Evolutionary conservation across 2,329 filamentous ascomycete species (phyloP).

Genomic region (Trichoderma sp.): DNA sequence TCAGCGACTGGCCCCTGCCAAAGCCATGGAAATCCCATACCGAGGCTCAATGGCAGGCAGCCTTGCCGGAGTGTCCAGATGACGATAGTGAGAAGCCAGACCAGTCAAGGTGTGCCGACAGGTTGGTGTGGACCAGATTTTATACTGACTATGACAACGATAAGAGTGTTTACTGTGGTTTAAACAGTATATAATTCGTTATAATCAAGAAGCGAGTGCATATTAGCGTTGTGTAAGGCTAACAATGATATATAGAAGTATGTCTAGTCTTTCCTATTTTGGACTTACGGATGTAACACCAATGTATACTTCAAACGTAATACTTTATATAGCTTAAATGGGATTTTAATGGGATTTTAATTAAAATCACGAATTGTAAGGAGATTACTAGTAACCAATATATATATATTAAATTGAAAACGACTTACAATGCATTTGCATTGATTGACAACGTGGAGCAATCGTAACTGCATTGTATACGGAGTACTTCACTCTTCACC

Average conservation of each 20-base stretch:
- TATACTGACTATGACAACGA: neutral
- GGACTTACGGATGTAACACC: neutral
- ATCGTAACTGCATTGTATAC: neutral
- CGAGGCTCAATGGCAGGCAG: neutral
- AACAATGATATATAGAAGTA: neutral
- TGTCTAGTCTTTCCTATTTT: neutral
- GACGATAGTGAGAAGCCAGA: neutral
- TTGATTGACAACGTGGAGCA: neutral
- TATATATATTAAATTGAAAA: neutral
- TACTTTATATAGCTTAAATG: neutral
- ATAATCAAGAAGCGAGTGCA: neutral
- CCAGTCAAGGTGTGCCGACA: neutral
- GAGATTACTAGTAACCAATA: neutral
- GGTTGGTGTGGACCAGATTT: neutral
- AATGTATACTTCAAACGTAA: neutral
- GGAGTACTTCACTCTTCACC: neutral
- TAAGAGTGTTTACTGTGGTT: neutral
- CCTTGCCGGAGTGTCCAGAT: neutral
- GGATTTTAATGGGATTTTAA: neutral
- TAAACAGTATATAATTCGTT: neutral
- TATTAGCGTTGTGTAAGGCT: neutral
- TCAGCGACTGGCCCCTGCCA: constrained; percentile 70
- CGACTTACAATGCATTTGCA: neutral
- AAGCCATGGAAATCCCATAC: constrained; percentile 50
- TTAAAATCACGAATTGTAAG: neutral